Evolutionary conservation across 345 rosid species (phyloP).

Genomic region (Murraya paniculata): DNA sequence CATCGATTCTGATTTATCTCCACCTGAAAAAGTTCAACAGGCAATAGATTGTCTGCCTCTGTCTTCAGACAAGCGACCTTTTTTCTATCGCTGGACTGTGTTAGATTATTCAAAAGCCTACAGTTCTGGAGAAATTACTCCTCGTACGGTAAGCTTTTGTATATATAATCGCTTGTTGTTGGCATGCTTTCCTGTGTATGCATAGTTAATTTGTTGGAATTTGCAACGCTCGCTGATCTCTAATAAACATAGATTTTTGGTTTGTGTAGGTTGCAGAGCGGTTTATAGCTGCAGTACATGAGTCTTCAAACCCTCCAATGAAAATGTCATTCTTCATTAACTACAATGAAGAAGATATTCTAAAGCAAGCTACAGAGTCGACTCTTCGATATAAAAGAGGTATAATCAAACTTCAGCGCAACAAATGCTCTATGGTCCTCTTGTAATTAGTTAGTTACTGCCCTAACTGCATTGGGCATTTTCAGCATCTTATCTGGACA

Average conservation of each 20-base stretch:
- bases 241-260: not conserved
- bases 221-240: not conserved
- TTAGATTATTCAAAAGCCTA: conserved; percentile 57
- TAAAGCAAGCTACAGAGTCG: conserved; percentile 57
- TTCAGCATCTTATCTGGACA: too few species aligned
- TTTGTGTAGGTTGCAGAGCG: conserved; percentile 50
- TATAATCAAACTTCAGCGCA: conserved; percentile 4
- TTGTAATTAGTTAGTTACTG: not conserved
- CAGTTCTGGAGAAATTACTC: conserved; percentile 46
- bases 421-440: not conserved
- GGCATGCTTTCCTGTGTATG: not conserved
- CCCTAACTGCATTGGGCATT: not conserved
- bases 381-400: conserved; percentile 55
- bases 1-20: conserved; percentile 31
- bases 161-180: not conserved
- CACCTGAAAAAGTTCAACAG: conserved; percentile 40
- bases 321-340: conserved; percentile 64
- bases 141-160: conserved; percentile 33
- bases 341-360: conserved; percentile 43
- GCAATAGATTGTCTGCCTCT: conserved; percentile 45
- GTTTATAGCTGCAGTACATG: conserved; percentile 40
- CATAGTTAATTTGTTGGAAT: too few species aligned
- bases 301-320: conserved; percentile 37
- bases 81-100: conserved; percentile 45
- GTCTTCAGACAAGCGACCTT: not conserved